phyloP scores from a whole-genome alignment of 306 rosid genomes.

The Hylodesmum podocarpum region DNA sequence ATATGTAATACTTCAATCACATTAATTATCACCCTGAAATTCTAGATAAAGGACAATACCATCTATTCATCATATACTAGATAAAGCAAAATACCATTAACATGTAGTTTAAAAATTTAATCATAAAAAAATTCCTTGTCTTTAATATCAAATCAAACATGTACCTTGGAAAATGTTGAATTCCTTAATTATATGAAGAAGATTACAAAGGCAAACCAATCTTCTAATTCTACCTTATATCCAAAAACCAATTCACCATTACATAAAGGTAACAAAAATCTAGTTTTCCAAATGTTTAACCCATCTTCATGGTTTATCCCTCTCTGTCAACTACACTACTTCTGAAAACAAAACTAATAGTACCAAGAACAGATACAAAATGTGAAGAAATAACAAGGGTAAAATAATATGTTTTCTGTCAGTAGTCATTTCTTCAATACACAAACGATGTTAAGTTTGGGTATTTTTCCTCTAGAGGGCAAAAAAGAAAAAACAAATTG shows the following conservation, averaged over 20 bases:
- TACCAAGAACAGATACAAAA: not conserved
- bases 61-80: too few species aligned
- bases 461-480: too few species aligned
- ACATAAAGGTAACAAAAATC: not conserved
- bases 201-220: not conserved
- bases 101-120: too few species aligned
- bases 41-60: too few species aligned
- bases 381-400: not conserved
- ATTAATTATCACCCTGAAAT: too few species aligned
- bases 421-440: not conserved
- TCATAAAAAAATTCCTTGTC: too few species aligned
- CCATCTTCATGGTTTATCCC: not conserved
- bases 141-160: too few species aligned
- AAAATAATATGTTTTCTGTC: not conserved
- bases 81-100: too few species aligned
- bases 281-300: not conserved
- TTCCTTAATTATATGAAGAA: not conserved
- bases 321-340: not conserved
- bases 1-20: not conserved
- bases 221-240: not conserved
- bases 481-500: too few species aligned
- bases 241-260: not conserved
- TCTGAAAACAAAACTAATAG: not conserved
- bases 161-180: not conserved
- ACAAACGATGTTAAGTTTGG: not conserved